Evolutionary conservation across 2,329 filamentous ascomycete genomes (phyloP), one percentile per base, ranked within the genome.

Genomic region (Ophiostoma australiae): DNA sequence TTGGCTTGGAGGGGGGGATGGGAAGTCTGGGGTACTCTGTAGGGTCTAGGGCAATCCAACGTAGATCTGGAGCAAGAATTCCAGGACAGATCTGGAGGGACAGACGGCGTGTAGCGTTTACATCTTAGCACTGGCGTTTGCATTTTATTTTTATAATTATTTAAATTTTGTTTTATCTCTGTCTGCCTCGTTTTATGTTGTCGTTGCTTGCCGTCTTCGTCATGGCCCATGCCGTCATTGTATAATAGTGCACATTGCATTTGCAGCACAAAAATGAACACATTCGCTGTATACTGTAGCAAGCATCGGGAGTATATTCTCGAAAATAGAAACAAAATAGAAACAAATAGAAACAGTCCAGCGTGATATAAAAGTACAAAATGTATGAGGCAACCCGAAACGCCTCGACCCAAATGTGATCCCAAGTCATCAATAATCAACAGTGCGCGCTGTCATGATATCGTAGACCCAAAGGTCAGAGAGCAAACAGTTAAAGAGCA

Each of bases 361-460:
- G n/a, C 58, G 23, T 33, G 27, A 20, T 20, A 61, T 58, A 63
- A 58, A 23, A 58, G 17, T n/a, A 66, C 33, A 66, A 33, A 35
- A 6, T 10, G 35, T 33, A n/a, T 48, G 27, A 31, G 27, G 27
- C 1, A 33, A 44, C 37, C 65, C 65, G 15, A 37, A 66, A 66
- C 63, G 63, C 63, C 63, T 35, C 27, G 27, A 27, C 52, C 63
- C 15, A 39, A n/a, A 37, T 65, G 61, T 35, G 8, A 39, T 37
- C 33, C 61, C 61, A 23, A n/a, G 58, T 37, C 61, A 65, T 65
- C 33, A 66, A 39, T 35, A 66, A 27, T 20, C 33, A 39, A 66
- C 63, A 37, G 35, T 66, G 35, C 63, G 61, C 63, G 63, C 63
- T 66, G 63, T 66, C 63, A 66, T 66, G 23, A 23, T n/a, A 68